Conservation (phyloP, 768 basidiomycete genomes). For the Boletus reticuloceps region DNA sequence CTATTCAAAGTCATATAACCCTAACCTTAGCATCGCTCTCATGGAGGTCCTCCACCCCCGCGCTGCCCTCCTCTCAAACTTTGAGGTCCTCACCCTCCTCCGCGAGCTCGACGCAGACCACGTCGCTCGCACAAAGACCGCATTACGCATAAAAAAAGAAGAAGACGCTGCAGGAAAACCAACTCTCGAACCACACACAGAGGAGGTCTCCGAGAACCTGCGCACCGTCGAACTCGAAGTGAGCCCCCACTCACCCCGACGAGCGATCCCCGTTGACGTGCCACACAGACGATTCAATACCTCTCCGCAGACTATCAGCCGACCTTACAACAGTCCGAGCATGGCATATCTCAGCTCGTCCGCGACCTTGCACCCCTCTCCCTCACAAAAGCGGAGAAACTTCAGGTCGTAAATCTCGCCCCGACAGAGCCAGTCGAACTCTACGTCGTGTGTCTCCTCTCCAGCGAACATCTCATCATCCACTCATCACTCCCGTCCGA, state of each 20-base stretch:
- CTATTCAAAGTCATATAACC: slow-evolving; percentile 13
- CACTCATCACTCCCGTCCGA: neutral
- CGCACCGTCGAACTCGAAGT: slow-evolving; percentile 82
- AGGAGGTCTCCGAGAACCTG: slow-evolving; percentile 75
- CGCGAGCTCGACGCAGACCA: slow-evolving; percentile 75
- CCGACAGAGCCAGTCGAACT: slow-evolving; percentile 82
- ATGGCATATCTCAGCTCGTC: slow-evolving; percentile 63
- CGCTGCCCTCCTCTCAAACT: slow-evolving; percentile 83
- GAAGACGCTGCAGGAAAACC: slow-evolving; percentile 51
- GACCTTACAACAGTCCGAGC: slow-evolving; percentile 59
- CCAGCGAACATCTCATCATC: neutral
- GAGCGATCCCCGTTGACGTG: neutral
- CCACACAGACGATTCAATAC: slow-evolving; percentile 75
- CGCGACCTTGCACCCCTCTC: slow-evolving; percentile 62
- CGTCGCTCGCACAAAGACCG: slow-evolving; percentile 64
- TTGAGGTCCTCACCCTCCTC: slow-evolving; percentile 78
- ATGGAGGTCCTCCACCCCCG: slow-evolving; percentile 47
- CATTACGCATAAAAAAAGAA: slow-evolving; percentile 73
- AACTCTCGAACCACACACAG: slow-evolving; percentile 33
- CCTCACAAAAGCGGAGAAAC: slow-evolving; percentile 88
- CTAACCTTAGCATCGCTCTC: slow-evolving; percentile 12
- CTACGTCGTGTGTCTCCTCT: slow-evolving; percentile 68
- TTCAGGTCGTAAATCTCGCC: slow-evolving; percentile 88
- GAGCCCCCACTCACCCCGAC: neutral
- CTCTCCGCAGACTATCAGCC: slow-evolving; percentile 76